Conservation (phyloP, 2,329 filamentous ascomycete species). For the Stemphylium beticola region DNA sequence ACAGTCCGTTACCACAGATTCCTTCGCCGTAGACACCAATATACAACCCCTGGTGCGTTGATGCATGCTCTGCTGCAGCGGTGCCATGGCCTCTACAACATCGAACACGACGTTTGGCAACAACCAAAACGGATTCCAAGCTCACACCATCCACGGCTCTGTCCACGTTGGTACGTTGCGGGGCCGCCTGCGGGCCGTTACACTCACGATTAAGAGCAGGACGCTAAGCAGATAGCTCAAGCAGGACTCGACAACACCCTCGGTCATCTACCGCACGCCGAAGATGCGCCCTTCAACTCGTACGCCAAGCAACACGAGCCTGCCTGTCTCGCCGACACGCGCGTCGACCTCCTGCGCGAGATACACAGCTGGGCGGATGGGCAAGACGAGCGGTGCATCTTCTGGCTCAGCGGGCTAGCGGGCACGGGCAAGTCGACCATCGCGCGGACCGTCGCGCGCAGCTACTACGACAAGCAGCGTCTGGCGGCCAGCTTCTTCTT, state of each 20-base stretch:
- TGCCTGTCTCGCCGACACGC: conserved; percentile 30
- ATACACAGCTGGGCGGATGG: conserved; percentile 31
- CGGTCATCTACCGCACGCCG: conserved; percentile 5
- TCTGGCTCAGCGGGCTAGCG: conserved; percentile 40
- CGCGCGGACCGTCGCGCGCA: no score
- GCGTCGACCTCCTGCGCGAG: conserved; percentile 27
- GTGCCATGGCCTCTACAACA: neutral
- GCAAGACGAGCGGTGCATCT: conserved; percentile 25
- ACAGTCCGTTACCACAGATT: no score
- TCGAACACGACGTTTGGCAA: conserved; percentile 1
- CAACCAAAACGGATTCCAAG: neutral
- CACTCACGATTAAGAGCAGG: neutral
- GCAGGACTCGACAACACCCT: conserved; percentile 1
- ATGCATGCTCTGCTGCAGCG: neutral
- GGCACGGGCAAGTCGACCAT: no score
- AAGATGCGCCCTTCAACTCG: conserved; percentile 30
- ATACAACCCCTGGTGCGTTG: no score
- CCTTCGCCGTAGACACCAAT: no score
- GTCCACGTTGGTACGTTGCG: neutral
- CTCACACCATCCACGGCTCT: neutral
- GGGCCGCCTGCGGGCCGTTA: neutral
- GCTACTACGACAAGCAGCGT: no score
- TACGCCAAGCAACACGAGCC: conserved; percentile 24
- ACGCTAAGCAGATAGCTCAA: conserved; percentile 1
- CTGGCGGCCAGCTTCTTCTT: no score